Conservation (phyloP, 1,284 basidiomycete genomes). For the Singerocomus inundabilis region DNA sequence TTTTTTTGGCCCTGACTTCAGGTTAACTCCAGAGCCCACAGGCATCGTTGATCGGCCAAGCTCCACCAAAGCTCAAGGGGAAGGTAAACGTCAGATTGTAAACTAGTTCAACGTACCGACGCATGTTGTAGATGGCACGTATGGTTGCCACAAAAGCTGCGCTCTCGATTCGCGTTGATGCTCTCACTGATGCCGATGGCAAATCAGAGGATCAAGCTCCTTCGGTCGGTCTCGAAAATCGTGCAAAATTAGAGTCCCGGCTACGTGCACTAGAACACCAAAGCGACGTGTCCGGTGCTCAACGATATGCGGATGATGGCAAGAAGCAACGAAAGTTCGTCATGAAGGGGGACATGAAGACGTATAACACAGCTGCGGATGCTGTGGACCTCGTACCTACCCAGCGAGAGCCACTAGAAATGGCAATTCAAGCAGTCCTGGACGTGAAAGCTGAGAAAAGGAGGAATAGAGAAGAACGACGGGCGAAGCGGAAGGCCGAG, state of each 20-base stretch:
- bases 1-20: slow-evolving; percentile 1
- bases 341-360: slow-evolving; percentile 71
- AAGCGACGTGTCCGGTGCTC: slow-evolving; percentile 64
- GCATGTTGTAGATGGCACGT: slow-evolving; percentile 79
- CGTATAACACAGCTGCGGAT: slow-evolving; percentile 83
- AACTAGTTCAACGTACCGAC: slow-evolving; percentile 2
- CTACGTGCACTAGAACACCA: slow-evolving; percentile 87
- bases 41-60: slow-evolving; percentile 95
- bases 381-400: slow-evolving; percentile 78
- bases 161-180: slow-evolving; percentile 95
- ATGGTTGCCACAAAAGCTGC: slow-evolving; percentile 99
- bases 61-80: slow-evolving; percentile 97
- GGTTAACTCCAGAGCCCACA: slow-evolving; percentile 32
- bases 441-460: slow-evolving; percentile 80
- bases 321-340: slow-evolving; percentile 78
- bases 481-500: slow-evolving; percentile 63
- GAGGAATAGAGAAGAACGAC: slow-evolving; percentile 77
- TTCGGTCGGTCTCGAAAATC: slow-evolving; percentile 89
- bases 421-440: slow-evolving; percentile 61
- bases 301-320: slow-evolving; percentile 59
- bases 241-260: slow-evolving; percentile 93
- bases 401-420: slow-evolving; percentile 73
- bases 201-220: slow-evolving; percentile 83
- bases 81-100: slow-evolving; percentile 54
- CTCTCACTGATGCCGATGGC: slow-evolving; percentile 88